Conservation (phyloP, 495 filamentous ascomycete genomes). For the Tricharina praecox region DNA sequence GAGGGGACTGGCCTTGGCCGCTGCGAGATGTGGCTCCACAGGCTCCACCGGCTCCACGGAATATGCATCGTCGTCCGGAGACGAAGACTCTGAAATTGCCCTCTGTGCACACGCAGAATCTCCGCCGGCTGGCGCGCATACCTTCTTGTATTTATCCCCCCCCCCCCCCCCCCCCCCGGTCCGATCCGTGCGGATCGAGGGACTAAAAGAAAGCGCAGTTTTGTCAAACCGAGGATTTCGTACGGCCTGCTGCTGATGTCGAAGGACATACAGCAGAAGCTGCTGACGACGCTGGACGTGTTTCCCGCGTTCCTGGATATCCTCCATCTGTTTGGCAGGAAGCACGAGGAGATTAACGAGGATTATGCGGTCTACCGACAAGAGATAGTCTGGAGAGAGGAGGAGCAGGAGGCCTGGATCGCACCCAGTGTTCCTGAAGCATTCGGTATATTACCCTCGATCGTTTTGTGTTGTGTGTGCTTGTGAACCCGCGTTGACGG, state of each 20-base stretch:
- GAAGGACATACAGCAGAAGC: background rate
- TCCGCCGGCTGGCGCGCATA: too few relatives aligned
- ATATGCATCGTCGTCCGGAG: too few relatives aligned
- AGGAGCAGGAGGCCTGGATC: background rate
- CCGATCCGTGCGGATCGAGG: too few relatives aligned
- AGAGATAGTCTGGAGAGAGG: background rate
- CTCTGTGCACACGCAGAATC: too few relatives aligned
- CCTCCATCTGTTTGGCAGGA: constrained; percentile 10
- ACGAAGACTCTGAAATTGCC: too few relatives aligned
- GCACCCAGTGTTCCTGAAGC: too few relatives aligned
- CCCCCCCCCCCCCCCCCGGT: too few relatives aligned
- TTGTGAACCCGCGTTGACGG: background rate
- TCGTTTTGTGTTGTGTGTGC: background rate
- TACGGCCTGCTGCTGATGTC: background rate
- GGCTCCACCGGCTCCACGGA: too few relatives aligned
- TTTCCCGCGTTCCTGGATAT: constrained; percentile 12
- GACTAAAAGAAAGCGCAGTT: too few relatives aligned
- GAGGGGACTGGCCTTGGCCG: too few relatives aligned
- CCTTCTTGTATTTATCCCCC: too few relatives aligned
- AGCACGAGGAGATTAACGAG: constrained; percentile 8
- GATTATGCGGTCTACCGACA: constrained; percentile 8
- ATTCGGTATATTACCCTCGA: background rate
- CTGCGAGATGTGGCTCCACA: too few relatives aligned
- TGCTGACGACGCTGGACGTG: constrained; percentile 8
- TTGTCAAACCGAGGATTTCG: background rate